A percentile compares a stretch with the other conserved stretches of the same genome.
Evolutionary conservation across 2,329 filamentous ascomycete genomes (phyloP).

Genomic region (Neopestalotiopsis clavispora): DNA sequence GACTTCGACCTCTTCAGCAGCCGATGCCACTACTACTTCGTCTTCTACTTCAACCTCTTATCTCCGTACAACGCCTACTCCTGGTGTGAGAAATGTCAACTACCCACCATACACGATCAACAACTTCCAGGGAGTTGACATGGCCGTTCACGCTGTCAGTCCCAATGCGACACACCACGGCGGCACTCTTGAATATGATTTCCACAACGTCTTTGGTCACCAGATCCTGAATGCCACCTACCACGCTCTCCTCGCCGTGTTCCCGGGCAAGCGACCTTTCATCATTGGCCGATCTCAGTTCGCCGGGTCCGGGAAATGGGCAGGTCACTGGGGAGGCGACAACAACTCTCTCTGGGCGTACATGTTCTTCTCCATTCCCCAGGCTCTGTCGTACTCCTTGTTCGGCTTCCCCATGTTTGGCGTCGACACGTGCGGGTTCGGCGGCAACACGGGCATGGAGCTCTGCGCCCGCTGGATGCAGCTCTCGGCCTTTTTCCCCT

Average conservation of each 20-base stretch:
- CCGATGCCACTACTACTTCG: slow-evolving; percentile 30
- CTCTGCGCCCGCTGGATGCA: slow-evolving; percentile 79
- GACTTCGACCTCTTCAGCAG: slow-evolving; percentile 51
- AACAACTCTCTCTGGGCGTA: slow-evolving; percentile 73
- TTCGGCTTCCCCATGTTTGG: slow-evolving; percentile 82
- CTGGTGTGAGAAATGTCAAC: slow-evolving; percentile 70
- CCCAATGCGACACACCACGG: slow-evolving; percentile 69
- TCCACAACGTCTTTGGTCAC: slow-evolving; percentile 80
- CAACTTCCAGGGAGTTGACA: slow-evolving; percentile 69
- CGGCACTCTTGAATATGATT: slow-evolving; percentile 77
- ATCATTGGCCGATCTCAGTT: slow-evolving; percentile 86
- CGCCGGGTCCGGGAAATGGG: slow-evolving; percentile 74
- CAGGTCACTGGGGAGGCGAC: slow-evolving; percentile 82
- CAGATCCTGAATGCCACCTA: slow-evolving; percentile 81
- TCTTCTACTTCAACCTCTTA: slow-evolving; percentile 48
- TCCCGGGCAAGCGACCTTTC: slow-evolving; percentile 75
- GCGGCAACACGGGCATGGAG: slow-evolving; percentile 69
- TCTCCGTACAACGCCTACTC: slow-evolving; percentile 63
- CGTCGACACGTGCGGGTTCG: slow-evolving; percentile 73
- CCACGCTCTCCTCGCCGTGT: slow-evolving; percentile 67
- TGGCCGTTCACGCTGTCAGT: slow-evolving; percentile 38
- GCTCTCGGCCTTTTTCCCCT: slow-evolving; percentile 75
- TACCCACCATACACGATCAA: slow-evolving; percentile 79
- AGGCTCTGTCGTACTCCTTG: slow-evolving; percentile 75
- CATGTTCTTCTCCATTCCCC: slow-evolving; percentile 78